Conservation (phyloP, 768 basidiomycete genomes). For the Auricularia auricula-judae region DNA sequence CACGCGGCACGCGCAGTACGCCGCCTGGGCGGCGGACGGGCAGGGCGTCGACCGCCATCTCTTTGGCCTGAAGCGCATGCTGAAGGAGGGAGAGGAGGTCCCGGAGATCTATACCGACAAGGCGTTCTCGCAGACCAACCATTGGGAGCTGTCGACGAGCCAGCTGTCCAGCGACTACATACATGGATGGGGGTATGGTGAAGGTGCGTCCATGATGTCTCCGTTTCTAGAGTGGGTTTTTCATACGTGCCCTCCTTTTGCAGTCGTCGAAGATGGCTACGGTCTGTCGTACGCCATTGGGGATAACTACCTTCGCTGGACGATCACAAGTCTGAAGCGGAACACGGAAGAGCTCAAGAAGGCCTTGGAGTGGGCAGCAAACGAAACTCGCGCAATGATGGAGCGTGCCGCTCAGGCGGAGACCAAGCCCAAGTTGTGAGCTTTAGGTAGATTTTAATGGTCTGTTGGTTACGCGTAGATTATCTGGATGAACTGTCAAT, state of each 20-base stretch:
- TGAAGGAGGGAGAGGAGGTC: slow-evolving; percentile 58
- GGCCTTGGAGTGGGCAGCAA: slow-evolving; percentile 71
- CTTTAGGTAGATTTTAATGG: neutral
- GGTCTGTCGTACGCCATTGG: slow-evolving; percentile 88
- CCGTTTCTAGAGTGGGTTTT: slow-evolving; percentile 6
- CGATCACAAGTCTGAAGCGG: slow-evolving; percentile 64
- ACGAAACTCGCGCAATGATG: slow-evolving; percentile 66
- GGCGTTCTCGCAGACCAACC: slow-evolving; percentile 55
- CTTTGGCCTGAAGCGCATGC: slow-evolving; percentile 80
- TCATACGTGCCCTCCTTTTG: neutral
- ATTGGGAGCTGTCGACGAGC: slow-evolving; percentile 92
- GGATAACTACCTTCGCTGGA: slow-evolving; percentile 78
- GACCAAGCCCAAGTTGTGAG: slow-evolving; percentile 16
- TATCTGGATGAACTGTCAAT: too few relatives aligned
- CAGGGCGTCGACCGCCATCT: slow-evolving; percentile 93
- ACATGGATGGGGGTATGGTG: slow-evolving; percentile 96
- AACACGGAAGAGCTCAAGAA: slow-evolving; percentile 46
- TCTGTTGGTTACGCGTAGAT: too few relatives aligned
- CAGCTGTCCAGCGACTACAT: slow-evolving; percentile 73
- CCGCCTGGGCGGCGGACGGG: slow-evolving; percentile 85
- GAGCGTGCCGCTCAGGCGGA: slow-evolving; percentile 43
- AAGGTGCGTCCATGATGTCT: slow-evolving; percentile 42
- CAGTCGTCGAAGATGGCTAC: slow-evolving; percentile 86
- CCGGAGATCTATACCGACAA: slow-evolving; percentile 69
- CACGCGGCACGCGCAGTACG: slow-evolving; percentile 76